Evolutionary conservation across 179 eudicot genomes (phyloP).

Genomic region (Actinidia arguta): DNA sequence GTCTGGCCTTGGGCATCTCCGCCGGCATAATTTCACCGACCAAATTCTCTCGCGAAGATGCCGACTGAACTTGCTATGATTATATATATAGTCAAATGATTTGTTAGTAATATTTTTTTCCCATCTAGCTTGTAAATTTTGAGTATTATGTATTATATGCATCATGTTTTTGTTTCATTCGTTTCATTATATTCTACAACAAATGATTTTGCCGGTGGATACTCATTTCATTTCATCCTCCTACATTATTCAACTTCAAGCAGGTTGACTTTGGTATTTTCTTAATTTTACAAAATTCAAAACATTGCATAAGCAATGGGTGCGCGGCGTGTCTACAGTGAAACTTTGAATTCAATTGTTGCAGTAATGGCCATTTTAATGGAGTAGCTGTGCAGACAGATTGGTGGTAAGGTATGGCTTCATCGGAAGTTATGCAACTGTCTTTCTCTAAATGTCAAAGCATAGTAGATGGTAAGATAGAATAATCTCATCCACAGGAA

Average conservation of each 20-base stretch:
- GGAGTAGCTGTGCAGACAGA: constrained; percentile 3
- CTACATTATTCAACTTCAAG: background rate
- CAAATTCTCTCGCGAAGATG: too few relatives aligned
- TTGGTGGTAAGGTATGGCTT: constrained; percentile 9
- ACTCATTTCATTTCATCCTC: background rate
- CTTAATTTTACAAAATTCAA: too few relatives aligned
- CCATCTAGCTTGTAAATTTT: background rate
- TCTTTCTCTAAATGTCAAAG: constrained; percentile 16
- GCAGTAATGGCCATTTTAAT: background rate
- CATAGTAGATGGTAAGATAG: constrained; percentile 11
- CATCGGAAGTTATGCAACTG: background rate
- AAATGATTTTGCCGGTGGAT: constrained; percentile 5
- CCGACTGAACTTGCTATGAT: too few relatives aligned
- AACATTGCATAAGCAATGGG: too few relatives aligned
- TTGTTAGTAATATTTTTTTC: background rate
- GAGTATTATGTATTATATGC: background rate
- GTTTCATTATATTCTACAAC: background rate
- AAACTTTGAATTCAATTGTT: background rate
- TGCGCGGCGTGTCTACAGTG: too few relatives aligned
- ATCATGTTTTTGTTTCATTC: background rate
- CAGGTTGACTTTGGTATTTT: too few relatives aligned
- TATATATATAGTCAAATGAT: background rate
- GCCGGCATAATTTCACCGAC: too few relatives aligned
- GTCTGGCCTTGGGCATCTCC: too few relatives aligned
- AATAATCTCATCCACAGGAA: constrained; percentile 26